Evolutionary conservation across 129 eudicot species (phyloP).

Genomic region (Tanacetum coccineum): DNA sequence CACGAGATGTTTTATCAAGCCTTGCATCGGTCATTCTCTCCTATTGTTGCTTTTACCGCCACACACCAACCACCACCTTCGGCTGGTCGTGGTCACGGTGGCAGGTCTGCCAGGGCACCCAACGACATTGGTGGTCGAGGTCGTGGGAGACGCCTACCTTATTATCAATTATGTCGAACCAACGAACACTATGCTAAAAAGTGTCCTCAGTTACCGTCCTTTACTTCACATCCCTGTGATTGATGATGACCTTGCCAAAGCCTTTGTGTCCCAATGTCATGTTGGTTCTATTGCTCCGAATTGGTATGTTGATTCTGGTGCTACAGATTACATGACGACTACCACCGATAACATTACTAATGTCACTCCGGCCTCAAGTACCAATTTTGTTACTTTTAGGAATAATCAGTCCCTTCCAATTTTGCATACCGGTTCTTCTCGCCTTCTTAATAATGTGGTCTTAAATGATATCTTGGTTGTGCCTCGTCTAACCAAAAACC

Average conservation of each 20-base stretch:
- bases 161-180: neutral
- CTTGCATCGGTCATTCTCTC: neutral
- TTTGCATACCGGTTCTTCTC: neutral
- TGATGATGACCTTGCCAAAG: no score
- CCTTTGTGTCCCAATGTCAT: neutral
- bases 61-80: neutral
- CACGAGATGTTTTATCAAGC: neutral
- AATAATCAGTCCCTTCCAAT: neutral
- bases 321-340: neutral
- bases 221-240: neutral
- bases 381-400: neutral
- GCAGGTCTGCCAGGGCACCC: neutral
- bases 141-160: neutral
- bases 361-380: neutral
- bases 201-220: neutral
- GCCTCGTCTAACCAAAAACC: neutral
- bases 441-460: neutral
- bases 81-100: neutral
- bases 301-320: conserved; percentile 6
- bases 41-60: neutral
- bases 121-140: neutral
- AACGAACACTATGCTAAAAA: neutral
- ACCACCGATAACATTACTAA: neutral
- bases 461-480: neutral
- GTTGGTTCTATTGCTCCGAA: neutral